Evolutionary conservation across 2,329 filamentous ascomycete species (phyloP), one percentile per base, ranked within the genome.

Genomic region (Cercospora beticola): DNA sequence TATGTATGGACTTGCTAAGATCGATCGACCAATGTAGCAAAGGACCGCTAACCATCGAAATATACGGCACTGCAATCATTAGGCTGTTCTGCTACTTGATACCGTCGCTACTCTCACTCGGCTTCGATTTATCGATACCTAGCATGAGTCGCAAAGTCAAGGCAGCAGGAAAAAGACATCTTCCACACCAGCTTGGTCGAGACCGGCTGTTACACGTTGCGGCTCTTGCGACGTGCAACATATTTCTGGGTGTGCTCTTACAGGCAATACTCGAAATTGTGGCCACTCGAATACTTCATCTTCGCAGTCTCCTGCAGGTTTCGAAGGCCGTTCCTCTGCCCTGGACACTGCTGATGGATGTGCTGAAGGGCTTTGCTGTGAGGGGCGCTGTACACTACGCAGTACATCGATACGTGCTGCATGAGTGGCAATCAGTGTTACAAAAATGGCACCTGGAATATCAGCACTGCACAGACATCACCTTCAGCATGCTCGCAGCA

Each of bases 41-140:
- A 75, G 85, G 90, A 0, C 89, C 92, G 0, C 83, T 95, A 16
- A 86, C 88, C 68, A 87, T 97, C 67, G 92, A 97, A 78, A 78
- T 95, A 0, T 83, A 91, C 63, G 92, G 89, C 65, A 89, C 90
- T 0, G 78, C 92, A 5, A 86, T 87, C 26, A 83, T 93, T 60
- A 89, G 92, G 52, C 67, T 89, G 9, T 72, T 92, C 4, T 88
- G 94, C 75, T 96, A 89, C 81, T 82, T 95, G 2, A 64, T 92
- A 0, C 93, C 93, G 0, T 92, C 92, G 0, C 78, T 92, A 0
- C 69, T 90, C 12, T 93, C 93, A 74, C 87, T 95, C 1, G 75
- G 89, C 3, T 90, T 97, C 76, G 93, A 97, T 77, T 83, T 86
- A 2, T 78, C 87, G 0, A 74, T 93, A 0, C 93, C 94, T 0